Evolutionary conservation across 2,329 filamentous ascomycete genomes (phyloP), one percentile per base, ranked within the genome.

Genomic region (Aspergillus cejpii): DNA sequence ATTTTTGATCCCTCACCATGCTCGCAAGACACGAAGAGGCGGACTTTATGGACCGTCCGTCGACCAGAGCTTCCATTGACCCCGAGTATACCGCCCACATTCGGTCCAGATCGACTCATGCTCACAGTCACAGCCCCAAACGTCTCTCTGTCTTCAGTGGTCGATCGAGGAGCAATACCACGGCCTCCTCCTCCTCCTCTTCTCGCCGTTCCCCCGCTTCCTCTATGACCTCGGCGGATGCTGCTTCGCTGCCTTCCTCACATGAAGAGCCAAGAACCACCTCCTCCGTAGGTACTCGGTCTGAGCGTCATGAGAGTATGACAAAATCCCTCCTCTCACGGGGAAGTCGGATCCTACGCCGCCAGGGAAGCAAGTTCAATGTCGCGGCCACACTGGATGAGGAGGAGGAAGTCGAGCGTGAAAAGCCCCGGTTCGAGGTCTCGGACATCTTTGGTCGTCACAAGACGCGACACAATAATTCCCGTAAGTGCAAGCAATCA

Each of bases 171-270:
- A 69, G 66, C 49, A 70, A 70, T 31, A 74, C 72, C 19, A 74
- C 71, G 48, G 80, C 75, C 7, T 76, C 77, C 1, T 71, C 68
- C 52, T 50, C 72, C 33, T 73, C 74, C 15, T 65, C 64, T 14
- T 65, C 64, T 14, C 63, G 60, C 47, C 69, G 64, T 34, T 74
- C 73, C 12, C 70, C 73, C n/a, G 67, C 66, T 31, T 69, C 68
- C 14, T 68, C 67, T 15, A 64, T 68, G 64, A 63, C 63, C 28
- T 68, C 64, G 19, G 53, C 53, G 27, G 66, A 68, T 38, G 52
- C 51, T 20, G 52, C 59, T 24, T 58, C 62, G 1, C 44, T 57
- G 34, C 58, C 57, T 15, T 59, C 56, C 7, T 55, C 58, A 14
- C 59, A 62, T 20, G 65, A 68, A 19, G 65, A 65, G 28, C 61